Evolutionary conservation across 495 filamentous ascomycete genomes (phyloP), one percentile per base, ranked within the genome.

Genomic region (Letharia columbiana): DNA sequence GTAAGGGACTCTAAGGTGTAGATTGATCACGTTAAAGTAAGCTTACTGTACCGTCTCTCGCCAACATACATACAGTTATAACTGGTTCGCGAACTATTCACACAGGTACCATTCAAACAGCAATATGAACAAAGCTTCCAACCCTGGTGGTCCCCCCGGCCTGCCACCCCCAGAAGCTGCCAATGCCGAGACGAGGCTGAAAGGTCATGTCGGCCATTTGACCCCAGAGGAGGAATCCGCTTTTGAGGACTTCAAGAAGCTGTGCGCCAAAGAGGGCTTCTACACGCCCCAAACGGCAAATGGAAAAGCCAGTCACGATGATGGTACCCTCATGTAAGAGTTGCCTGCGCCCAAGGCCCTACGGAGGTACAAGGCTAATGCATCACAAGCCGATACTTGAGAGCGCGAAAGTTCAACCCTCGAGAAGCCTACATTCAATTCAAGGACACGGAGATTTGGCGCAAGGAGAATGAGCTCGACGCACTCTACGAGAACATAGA

Each of bases 401-500:
- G 71, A 62, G 71, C 71, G 50, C 71, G 71, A 28, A 70, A 66
- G 33, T 72, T 72, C 41, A 64, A 66, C 5, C 68, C 71, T 28
- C 68, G 67, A 62, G 71, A 72, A 23, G 92, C 92, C 2, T 91
- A 87, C 75, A 80, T 75, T 61, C 92, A 96, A 74, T 96, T 96
- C 76, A 86, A 87, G 71, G 90, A 91, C 62, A 95, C 92, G 0
- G 91, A 96, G 76, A 85, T 89, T 44, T 96, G 92, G 88, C 85
- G 92, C 47, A 85, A 84, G 72, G 85, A 89, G 61, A 92, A 93
- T 73, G 75, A 89, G 60, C 84, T 94, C 62, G 83, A 89, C 62
- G 75, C 81, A 40, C 79, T 94, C 52, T 91, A 91, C 72, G 83
- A 88, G 75, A 89, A 88, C 47, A 90, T 92, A 67, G 89, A 92